Evolutionary conservation across 176 grass and related monocot genomes (phyloP), one percentile per base, ranked within the genome.

Genomic region (Musa schizocarpa): DNA sequence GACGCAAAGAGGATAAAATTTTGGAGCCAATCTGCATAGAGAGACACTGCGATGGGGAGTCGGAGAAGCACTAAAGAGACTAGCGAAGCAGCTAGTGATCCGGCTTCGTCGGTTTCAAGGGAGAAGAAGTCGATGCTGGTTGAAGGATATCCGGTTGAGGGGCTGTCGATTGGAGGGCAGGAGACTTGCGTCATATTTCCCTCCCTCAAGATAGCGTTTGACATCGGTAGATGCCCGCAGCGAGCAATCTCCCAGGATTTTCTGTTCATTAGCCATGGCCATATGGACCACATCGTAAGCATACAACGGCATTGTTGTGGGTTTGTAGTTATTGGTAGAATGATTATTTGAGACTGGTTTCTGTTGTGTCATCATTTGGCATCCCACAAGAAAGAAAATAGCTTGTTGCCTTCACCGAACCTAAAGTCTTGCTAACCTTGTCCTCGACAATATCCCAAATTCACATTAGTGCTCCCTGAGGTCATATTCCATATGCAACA

Each of bases 131-230:
- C 62, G 17, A 54, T 88, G 51, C 51, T 71, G 62, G 77, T 97
- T 9, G 86, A 93, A 77, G 90, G 90, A 3, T 93, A 97, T 71
- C 86, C 75, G 10, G 73, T 97, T 29, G 93, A 93, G 81, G 93
- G 93, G 22, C 50, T 97, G 63, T 97, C 93, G 13, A 87, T 93
- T 50, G 93, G 88, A 50, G 93, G 93, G 26, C 90, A 92, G 1
- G 93, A 93, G 77, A 97, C 93, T 0, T 92, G 94, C 70, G 78
- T 97, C 63, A 97, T 97, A 63, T 93, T 97, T 74, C 94, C 94
- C 5, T 87, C 94, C n/a, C 81, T 93, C 34, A 97, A 87, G 73
- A 24, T 83, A 61, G 94, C 94, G 61, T 97, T 97, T 86, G 94
- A 97, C 83, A 97, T 97, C 29, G 94, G 94, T 7, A 83, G 94